phyloP scores from a whole-genome alignment of 176 grass and related monocot genomes.

The Oryza australiensis region DNA sequence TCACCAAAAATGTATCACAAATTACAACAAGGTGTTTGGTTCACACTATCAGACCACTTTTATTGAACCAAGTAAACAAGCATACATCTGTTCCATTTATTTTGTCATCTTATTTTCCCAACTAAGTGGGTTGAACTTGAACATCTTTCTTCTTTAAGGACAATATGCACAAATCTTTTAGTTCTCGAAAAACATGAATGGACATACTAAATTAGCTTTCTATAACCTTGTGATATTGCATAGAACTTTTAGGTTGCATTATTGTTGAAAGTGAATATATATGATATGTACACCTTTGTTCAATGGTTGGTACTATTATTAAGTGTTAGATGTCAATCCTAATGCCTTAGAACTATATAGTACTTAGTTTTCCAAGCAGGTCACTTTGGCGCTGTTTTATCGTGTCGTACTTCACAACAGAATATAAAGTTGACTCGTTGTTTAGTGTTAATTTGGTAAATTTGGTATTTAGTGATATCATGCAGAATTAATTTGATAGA shows the following conservation, averaged over 20 bases:
- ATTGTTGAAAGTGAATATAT: neutral
- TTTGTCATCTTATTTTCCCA: neutral
- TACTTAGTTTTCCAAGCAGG: neutral
- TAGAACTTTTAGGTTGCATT: neutral
- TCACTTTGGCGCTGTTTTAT: neutral
- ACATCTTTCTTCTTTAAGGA: neutral
- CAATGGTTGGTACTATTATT: neutral
- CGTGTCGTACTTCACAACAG: neutral
- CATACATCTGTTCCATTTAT: neutral
- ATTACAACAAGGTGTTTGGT: neutral
- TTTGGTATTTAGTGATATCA: neutral
- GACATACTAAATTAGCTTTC: neutral
- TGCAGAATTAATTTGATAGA: neutral
- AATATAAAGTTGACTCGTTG: neutral
- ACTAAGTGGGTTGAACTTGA: neutral
- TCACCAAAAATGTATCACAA: neutral
- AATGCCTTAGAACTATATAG: neutral
- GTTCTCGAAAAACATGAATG: neutral
- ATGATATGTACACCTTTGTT: neutral
- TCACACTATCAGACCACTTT: neutral
- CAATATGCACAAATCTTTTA: neutral
- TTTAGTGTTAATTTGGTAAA: slow-evolving; percentile 8
- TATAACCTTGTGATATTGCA: neutral
- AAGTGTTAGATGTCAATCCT: neutral
- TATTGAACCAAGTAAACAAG: neutral